phyloP scores from a whole-genome alignment of 2,329 filamentous ascomycete species.

The Tolypocladium amazonense region DNA sequence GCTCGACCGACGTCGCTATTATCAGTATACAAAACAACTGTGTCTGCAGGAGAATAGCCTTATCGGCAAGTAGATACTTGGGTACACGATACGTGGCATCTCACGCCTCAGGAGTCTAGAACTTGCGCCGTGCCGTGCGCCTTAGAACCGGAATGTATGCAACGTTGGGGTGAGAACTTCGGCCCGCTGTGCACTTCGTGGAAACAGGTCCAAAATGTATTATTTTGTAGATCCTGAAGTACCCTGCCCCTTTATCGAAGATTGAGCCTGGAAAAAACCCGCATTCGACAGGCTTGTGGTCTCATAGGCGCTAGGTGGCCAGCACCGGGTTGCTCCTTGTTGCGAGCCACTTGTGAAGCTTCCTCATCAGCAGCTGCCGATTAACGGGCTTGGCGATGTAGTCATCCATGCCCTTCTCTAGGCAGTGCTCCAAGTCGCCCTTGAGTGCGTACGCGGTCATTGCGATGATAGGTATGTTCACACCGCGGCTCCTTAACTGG shows the following conservation, averaged over 20 bases:
- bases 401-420: slow-evolving; percentile 43
- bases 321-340: background rate
- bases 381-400: slow-evolving; percentile 46
- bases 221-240: background rate
- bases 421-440: slow-evolving; percentile 41
- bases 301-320: background rate
- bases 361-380: slow-evolving; percentile 10
- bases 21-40: background rate
- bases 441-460: slow-evolving; percentile 45
- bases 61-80: background rate
- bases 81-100: background rate
- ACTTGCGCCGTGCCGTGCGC: background rate
- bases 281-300: background rate
- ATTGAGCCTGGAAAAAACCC: background rate
- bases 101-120: background rate
- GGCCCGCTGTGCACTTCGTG: background rate
- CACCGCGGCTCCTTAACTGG: slow-evolving; percentile 24
- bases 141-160: background rate
- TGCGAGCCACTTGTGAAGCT: slow-evolving; percentile 14
- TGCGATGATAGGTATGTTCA: slow-evolving; percentile 43
- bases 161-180: background rate
- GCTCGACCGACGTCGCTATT: background rate
- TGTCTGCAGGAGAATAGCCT: no score
- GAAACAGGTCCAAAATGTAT: background rate
- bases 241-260: background rate